These are phyloP conservation scores for Verticillium isaacii DNA, from an alignment of 2,329 filamentous ascomycete genomes.

Conservation along the genomic window DNA sequence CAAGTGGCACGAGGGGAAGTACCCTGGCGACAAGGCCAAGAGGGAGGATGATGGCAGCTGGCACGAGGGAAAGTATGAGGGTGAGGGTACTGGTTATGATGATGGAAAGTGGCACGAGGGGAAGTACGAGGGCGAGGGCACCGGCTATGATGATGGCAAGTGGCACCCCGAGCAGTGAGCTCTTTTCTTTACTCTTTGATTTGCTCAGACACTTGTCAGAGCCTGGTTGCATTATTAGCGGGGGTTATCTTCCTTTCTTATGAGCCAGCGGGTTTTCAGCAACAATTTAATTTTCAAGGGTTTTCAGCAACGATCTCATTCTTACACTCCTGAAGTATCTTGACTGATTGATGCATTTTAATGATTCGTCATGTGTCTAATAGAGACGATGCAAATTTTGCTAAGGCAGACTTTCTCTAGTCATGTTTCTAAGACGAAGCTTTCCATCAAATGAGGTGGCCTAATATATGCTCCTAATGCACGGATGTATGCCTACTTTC, in stretches of 20 bases:
- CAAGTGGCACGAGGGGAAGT: constrained; percentile 8
- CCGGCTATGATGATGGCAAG: constrained; percentile 6
- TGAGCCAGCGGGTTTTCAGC: background rate
- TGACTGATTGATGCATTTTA: no score
- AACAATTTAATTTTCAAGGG: background rate
- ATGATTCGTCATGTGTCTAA: no score
- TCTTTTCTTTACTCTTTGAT: background rate
- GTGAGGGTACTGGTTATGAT: constrained; percentile 3
- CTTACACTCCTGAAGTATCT: no score
- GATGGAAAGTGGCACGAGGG: constrained; percentile 6
- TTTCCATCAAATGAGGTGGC: no score
- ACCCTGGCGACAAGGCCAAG: background rate
- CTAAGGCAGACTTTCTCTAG: no score
- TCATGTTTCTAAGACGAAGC: no score
- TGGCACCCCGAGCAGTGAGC: constrained; percentile 8
- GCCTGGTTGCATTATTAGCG: background rate
- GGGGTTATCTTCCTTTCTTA: background rate
- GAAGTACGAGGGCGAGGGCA: constrained; percentile 7
- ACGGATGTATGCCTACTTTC: no score
- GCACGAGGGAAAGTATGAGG: constrained; percentile 9
- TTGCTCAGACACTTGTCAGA: background rate
- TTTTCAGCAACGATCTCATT: background rate
- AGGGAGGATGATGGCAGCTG: constrained; percentile 3
- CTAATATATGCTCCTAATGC: no score
- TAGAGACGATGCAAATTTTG: no score